A percentile compares a stretch with the other conserved stretches of the same genome.
These are phyloP conservation scores for Cercophora samala DNA, from an alignment of 495 filamentous ascomycete genomes.

Conservation along the genomic window DNA sequence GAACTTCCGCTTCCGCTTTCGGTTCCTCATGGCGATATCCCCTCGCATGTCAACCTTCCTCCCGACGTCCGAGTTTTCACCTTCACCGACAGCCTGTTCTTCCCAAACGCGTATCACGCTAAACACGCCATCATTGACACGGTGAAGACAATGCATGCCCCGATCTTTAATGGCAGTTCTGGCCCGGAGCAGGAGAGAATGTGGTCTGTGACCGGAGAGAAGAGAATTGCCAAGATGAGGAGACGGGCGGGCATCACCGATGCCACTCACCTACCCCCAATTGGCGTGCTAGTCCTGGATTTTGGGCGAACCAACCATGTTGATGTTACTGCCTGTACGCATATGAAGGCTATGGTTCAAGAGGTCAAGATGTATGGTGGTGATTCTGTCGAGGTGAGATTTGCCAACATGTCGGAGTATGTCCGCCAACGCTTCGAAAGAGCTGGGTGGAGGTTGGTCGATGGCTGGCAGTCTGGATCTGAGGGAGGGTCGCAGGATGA, in stretches of 20 bases:
- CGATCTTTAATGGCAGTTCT: constrained; percentile 25
- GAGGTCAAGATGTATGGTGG: constrained; percentile 27
- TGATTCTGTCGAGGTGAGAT: constrained; percentile 19
- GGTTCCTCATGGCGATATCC: constrained; percentile 13
- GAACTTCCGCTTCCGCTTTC: constrained; percentile 21
- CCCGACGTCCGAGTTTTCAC: constrained; percentile 41
- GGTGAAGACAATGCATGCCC: constrained; percentile 40
- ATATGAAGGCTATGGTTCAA: constrained; percentile 19
- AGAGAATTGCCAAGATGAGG: constrained; percentile 23
- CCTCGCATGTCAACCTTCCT: constrained; percentile 20
- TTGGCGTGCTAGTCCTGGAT: constrained; percentile 26
- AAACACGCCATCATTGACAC: constrained; percentile 41
- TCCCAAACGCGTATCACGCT: constrained; percentile 47
- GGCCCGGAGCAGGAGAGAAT: constrained; percentile 36
- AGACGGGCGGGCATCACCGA: constrained; percentile 20
- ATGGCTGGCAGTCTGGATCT: background rate
- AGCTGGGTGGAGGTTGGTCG: constrained; percentile 20
- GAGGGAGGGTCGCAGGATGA: background rate
- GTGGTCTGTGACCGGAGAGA: constrained; percentile 47
- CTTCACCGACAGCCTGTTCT: constrained; percentile 46
- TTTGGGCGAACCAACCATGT: constrained; percentile 25
- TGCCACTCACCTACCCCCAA: constrained; percentile 16
- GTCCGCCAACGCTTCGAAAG: constrained; percentile 25
- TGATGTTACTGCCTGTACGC: constrained; percentile 25
- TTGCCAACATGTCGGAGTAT: constrained; percentile 24